Base-by-base conservation (phyloP, 331 rosid genomes). In the Telfairia occidentalis region DNA sequence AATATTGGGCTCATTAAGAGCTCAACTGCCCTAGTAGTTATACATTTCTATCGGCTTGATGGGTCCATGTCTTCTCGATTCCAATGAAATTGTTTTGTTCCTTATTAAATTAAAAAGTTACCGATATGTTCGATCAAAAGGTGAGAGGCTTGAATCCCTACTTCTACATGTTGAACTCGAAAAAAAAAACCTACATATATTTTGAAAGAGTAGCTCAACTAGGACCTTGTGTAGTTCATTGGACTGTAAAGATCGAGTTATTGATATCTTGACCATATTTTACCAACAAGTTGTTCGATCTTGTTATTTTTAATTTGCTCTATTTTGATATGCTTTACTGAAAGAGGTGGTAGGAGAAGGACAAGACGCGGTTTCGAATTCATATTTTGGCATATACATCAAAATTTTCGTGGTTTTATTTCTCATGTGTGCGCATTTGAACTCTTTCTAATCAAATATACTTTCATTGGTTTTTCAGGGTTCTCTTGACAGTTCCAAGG, bases 401-500 rank as follows among this genome's bases (percentile, higher is more conserved):
- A 15, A 0, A 30, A 30, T 32, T n/a, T 34, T 5, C 9, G 4
- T 11, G 49, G 9, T 9, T 37, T 19, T 19, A 19, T 5, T 10
- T 35, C n/a, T 11, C 21, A 65, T 18, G 37, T 9, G 2, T 73
- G 6, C 8, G 3, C 13, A n/a, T 29, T 45, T 10, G 2, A 16
- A 42, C 75, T 55, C 35, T 29, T 72, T 23, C 16, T 38, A 10
- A 50, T 76, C 32, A 57, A 13, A 12, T 32, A 5, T 40, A 42
- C 69, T 46, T 19, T 29, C 43, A 53, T 78, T 15, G 29, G 76
- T 82, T 75, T 82, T 79, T 70, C 92, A 95, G 99, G 99, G 99
- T 79, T 92, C 92, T 23, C 80, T 95, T 2, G 85, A 85, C 84
- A 87, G 86, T 89, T 92, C 97, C 60, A 82, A 92, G 82, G 90